Percentiles rank a stretch among this genome's conserved stretches.
These are phyloP conservation scores for Phytophthora idaei DNA, from an alignment of 352 stramenopile genomes.

Conservation along the genomic window DNA sequence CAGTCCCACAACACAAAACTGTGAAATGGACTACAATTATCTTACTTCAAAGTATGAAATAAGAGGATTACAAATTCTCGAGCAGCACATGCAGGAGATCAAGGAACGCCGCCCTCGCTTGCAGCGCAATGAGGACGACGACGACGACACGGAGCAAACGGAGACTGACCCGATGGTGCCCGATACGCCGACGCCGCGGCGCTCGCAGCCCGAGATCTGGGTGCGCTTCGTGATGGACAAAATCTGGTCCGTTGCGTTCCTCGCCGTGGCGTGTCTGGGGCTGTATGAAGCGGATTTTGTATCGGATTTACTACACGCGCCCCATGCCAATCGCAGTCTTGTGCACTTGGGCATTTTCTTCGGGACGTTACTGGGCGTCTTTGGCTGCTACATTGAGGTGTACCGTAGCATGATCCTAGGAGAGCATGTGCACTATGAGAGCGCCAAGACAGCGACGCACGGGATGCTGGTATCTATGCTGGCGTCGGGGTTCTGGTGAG, in stretches of 20 bases:
- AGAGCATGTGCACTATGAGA: slow-evolving; percentile 70
- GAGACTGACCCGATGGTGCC: slow-evolving; percentile 55
- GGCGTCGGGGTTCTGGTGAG: slow-evolving; percentile 58
- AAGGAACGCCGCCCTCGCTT: slow-evolving; percentile 46
- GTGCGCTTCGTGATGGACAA: slow-evolving; percentile 56
- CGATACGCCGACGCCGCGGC: slow-evolving; percentile 7
- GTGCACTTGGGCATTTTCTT: slow-evolving; percentile 61
- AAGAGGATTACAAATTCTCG: background rate
- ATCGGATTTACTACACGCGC: slow-evolving; percentile 58
- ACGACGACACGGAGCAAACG: slow-evolving; percentile 9
- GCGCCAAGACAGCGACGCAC: slow-evolving; percentile 67
- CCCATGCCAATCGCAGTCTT: slow-evolving; percentile 52
- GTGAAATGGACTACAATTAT: background rate
- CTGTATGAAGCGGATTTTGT: slow-evolving; percentile 69
- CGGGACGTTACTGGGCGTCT: slow-evolving; percentile 56
- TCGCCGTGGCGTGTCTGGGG: slow-evolving; percentile 54
- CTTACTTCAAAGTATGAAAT: background rate
- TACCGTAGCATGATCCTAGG: slow-evolving; percentile 63
- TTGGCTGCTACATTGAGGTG: slow-evolving; percentile 75
- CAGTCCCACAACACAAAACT: too few species aligned
- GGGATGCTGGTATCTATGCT: slow-evolving; percentile 68
- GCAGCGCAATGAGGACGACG: slow-evolving; percentile 10
- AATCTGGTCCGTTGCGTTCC: slow-evolving; percentile 62
- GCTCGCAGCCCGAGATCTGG: slow-evolving; percentile 39
- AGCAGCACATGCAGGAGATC: slow-evolving; percentile 52